A percentile compares a stretch with the other conserved stretches of the same genome.
Conservation (phyloP, 108 stramenopile genomes). For the Bacterosira constricta region DNA sequence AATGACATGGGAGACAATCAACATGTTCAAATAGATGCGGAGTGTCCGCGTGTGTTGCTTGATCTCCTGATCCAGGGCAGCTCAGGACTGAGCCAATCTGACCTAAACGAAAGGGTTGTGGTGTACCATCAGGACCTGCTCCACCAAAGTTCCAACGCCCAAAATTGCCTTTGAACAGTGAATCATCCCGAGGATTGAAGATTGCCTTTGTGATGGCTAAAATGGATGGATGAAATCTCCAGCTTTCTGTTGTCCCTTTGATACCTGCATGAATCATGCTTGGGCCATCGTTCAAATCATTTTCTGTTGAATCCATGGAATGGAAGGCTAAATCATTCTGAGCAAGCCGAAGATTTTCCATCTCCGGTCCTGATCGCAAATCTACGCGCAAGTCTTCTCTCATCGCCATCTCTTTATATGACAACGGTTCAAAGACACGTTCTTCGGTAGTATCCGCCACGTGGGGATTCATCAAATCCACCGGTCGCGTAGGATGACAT, state of each 20-base stretch:
- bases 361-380: constrained; percentile 66
- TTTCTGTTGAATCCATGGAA: background rate
- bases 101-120: constrained; percentile 71
- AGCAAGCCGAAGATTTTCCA: constrained; percentile 36
- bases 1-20: constrained; percentile 79
- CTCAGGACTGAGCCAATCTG: constrained; percentile 85
- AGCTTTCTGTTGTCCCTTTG: constrained; percentile 10
- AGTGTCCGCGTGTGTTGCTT: constrained; percentile 89
- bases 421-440: constrained; percentile 54
- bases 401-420: constrained; percentile 86
- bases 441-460: constrained; percentile 1
- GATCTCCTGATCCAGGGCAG: constrained; percentile 79
- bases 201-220: constrained; percentile 59
- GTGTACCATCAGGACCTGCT: constrained; percentile 81
- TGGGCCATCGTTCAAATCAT: constrained; percentile 18
- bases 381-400: constrained; percentile 85
- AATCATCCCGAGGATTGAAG: constrained; percentile 66
- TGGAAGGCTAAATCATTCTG: constrained; percentile 14
- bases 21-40: constrained; percentile 83
- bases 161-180: constrained; percentile 69
- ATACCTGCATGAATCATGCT: constrained; percentile 34
- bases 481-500: constrained; percentile 42
- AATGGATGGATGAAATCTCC: constrained; percentile 68
- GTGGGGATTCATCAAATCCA: constrained; percentile 70
- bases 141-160: constrained; percentile 88